Percentiles rank a stretch among this genome's conserved stretches.
These are phyloP conservation scores for Saccharomycopsis schoenii DNA, from an alignment of 805 yeast genomes.

Conservation along the genomic window DNA sequence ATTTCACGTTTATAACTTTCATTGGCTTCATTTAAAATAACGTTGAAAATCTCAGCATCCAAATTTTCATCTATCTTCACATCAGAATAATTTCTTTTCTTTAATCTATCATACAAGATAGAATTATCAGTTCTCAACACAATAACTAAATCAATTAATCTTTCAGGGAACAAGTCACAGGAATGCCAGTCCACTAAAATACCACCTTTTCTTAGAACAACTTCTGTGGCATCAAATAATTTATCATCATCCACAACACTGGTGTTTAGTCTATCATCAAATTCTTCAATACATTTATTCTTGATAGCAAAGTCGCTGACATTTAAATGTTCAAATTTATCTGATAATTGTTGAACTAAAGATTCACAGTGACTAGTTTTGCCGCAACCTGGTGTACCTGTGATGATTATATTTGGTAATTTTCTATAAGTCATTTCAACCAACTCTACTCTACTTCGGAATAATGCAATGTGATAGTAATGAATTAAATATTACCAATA, in stretches of 20 bases:
- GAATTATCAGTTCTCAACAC: conserved; percentile 76
- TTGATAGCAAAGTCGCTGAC: conserved; percentile 78
- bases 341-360: conserved; percentile 37
- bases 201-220: conserved; percentile 75
- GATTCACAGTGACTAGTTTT: conserved; percentile 67
- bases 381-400: conserved; percentile 80
- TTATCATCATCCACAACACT: conserved; percentile 90
- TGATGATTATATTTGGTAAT: conserved; percentile 71
- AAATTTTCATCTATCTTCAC: conserved; percentile 81
- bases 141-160: conserved; percentile 83
- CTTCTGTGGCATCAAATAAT: conserved; percentile 71
- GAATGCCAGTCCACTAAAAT: conserved; percentile 95
- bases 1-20: conserved; percentile 73
- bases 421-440: conserved; percentile 1
- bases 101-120: conserved; percentile 62
- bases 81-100: conserved; percentile 67
- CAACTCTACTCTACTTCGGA: not conserved
- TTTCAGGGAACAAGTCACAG: conserved; percentile 89
- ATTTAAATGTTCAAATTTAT: conserved; percentile 42
- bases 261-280: conserved; percentile 76
- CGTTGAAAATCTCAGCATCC: conserved; percentile 96
- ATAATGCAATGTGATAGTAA: not conserved
- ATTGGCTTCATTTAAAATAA: conserved; percentile 74
- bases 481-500: no score
- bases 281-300: conserved; percentile 68